These are phyloP conservation scores for Botrytis pseudocinerea DNA, from an alignment of 2,329 filamentous ascomycete genomes.

Conservation along the genomic window DNA sequence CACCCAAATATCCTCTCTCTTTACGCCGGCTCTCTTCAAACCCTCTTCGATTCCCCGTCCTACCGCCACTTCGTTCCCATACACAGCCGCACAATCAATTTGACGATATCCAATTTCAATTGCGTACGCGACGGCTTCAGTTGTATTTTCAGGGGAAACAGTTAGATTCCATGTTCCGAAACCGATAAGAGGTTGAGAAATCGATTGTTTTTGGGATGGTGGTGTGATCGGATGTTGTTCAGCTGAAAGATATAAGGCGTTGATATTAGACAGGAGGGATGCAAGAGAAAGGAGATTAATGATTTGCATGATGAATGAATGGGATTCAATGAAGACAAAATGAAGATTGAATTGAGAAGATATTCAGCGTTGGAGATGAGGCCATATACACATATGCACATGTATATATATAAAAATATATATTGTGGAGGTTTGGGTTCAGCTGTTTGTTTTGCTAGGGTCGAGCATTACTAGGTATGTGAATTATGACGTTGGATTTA, in stretches of 20 bases:
- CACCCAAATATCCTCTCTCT: constrained; percentile 33
- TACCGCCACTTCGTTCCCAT: constrained; percentile 30
- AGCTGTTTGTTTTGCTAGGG: not conserved
- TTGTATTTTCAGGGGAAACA: constrained; percentile 16
- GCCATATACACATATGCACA: not conserved
- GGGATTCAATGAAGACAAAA: not conserved
- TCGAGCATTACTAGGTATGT: not conserved
- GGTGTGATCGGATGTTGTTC: constrained; percentile 8
- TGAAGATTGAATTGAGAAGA: not conserved
- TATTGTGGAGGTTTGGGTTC: not conserved
- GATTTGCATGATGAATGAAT: not conserved
- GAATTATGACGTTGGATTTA: not conserved
- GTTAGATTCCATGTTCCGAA: constrained; percentile 24
- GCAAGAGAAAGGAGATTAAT: not conserved
- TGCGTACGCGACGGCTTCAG: constrained; percentile 26
- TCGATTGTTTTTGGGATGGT: not conserved
- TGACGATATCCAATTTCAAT: constrained; percentile 33
- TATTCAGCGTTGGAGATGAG: not conserved
- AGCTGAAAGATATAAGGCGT: not conserved
- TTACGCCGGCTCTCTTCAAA: constrained; percentile 24
- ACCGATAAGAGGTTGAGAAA: constrained; percentile 21
- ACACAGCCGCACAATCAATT: constrained; percentile 32
- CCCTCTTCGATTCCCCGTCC: constrained; percentile 30
- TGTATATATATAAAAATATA: too few species aligned
- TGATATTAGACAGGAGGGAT: not conserved